Base-by-base conservation (phyloP, 768 basidiomycete genomes). In the Tephrocybe sp. region DNA sequence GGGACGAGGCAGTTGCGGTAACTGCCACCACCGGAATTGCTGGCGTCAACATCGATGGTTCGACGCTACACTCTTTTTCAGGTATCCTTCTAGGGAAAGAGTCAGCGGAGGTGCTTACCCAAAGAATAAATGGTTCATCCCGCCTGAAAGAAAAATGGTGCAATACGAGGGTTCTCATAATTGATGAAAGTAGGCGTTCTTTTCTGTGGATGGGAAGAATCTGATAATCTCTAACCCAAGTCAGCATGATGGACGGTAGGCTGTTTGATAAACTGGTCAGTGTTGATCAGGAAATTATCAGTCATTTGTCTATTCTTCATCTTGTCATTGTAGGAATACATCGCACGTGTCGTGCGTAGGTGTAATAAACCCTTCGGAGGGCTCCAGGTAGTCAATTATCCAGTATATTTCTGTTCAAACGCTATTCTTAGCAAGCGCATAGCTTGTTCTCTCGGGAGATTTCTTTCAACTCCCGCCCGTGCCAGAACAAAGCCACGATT, bases 401-500 rank as follows among this genome's bases (percentile, higher is more conserved):
- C 13, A 6, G 19, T 15, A 15, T 44, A 30, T 48, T 13, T 38
- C 40, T 23, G 21, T n/a, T n/a, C n/a, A 40, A 31, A 21, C 15
- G 39, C 27, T 25, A 37, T 18, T 22, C 10, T 45, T 27, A 41
- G 21, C 38, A 25, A 47, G 23, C 36, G 2, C 16, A n/a, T 51
- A 88, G 83, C 75, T 89, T 41, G 74, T 90, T 24, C 63, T 89
- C 6, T 82, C 84, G 1, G 88, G 88, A 0, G 88, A 91, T 63
- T 91, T 90, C 63, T 89, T 86, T 63, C 88, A 91, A 63, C 70
- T 91, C 0, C 88, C 88, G 1, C 88, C 88, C 1, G 85, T 91
- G 1, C 70, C 74, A 3, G 73, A 75, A n/a, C 52, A 68, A 45
- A 69, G 60, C 42, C 55, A 67, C 29, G 27, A 65, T 8, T 24